Evolutionary conservation across 768 basidiomycete genomes (phyloP).

Genomic region (Tubosaeta sp.): DNA sequence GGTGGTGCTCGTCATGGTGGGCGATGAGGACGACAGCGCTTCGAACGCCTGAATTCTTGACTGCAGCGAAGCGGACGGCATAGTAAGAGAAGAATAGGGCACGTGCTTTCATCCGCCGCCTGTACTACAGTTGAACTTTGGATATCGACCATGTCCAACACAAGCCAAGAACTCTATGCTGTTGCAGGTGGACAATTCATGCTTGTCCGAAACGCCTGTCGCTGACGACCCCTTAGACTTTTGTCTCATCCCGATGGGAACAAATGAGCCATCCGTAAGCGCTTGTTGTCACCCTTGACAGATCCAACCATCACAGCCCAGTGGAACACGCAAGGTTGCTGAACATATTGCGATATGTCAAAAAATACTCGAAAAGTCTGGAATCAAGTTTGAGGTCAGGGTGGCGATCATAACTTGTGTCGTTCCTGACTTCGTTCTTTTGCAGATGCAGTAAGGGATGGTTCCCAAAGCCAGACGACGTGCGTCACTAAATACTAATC

Average conservation of each 20-base stretch:
- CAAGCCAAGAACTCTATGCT: slow-evolving; percentile 56
- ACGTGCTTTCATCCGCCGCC: background rate
- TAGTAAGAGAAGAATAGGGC: slow-evolving; percentile 1
- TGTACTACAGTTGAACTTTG: too few species aligned
- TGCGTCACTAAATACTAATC: slow-evolving; percentile 25
- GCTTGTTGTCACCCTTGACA: slow-evolving; percentile 1
- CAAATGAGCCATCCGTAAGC: slow-evolving; percentile 63
- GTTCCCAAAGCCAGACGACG: slow-evolving; percentile 20
- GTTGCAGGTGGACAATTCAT: slow-evolving; percentile 55
- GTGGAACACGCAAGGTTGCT: slow-evolving; percentile 47
- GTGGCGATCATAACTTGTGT: background rate
- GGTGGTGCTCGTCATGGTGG: slow-evolving; percentile 5
- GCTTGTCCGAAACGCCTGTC: background rate
- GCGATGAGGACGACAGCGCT: slow-evolving; percentile 37
- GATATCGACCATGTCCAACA: slow-evolving; percentile 12
- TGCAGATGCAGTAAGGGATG: slow-evolving; percentile 37
- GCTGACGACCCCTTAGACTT: slow-evolving; percentile 52
- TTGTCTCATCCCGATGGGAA: slow-evolving; percentile 85
- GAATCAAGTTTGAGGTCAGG: slow-evolving; percentile 76
- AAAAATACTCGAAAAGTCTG: slow-evolving; percentile 74
- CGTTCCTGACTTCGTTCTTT: background rate
- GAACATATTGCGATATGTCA: slow-evolving; percentile 81
- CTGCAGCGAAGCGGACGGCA: slow-evolving; percentile 46
- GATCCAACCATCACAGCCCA: background rate
- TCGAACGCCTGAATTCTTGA: slow-evolving; percentile 65